Conservation (phyloP, 1,284 basidiomycete species). For the Neonothopanus nambi region DNA sequence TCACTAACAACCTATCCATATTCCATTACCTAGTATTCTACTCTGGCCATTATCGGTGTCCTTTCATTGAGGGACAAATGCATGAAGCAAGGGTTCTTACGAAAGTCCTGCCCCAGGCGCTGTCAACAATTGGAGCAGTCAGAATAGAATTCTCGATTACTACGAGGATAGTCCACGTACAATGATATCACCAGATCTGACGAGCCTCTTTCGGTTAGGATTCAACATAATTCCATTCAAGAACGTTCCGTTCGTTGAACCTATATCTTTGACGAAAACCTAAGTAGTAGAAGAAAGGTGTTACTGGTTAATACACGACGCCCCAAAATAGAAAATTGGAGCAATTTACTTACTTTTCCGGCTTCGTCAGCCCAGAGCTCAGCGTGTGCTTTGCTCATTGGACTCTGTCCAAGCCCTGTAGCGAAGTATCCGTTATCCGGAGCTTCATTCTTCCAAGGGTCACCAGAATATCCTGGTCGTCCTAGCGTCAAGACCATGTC, state of each 20-base stretch:
- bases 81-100: no score
- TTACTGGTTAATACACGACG: not conserved
- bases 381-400: constrained; percentile 3
- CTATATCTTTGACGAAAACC: constrained; percentile 6
- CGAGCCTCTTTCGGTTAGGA: not conserved
- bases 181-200: constrained; percentile 2
- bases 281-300: not conserved
- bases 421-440: constrained; percentile 4
- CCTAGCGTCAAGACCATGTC: not conserved
- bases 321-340: not conserved
- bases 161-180: not conserved
- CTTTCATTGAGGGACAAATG: no score
- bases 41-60: no score
- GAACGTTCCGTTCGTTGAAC: constrained; percentile 6
- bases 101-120: no score
- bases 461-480: constrained; percentile 3
- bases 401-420: not conserved
- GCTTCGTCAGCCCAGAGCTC: not conserved
- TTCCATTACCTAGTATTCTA: no score
- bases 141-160: no score
- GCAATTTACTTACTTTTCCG: not conserved
- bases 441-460: not conserved
- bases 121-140: no score
- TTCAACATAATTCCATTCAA: constrained; percentile 3
- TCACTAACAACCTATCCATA: no score